Base-by-base conservation (phyloP, 2,329 filamentous ascomycete genomes). In the Talaromyces verruculosus region DNA sequence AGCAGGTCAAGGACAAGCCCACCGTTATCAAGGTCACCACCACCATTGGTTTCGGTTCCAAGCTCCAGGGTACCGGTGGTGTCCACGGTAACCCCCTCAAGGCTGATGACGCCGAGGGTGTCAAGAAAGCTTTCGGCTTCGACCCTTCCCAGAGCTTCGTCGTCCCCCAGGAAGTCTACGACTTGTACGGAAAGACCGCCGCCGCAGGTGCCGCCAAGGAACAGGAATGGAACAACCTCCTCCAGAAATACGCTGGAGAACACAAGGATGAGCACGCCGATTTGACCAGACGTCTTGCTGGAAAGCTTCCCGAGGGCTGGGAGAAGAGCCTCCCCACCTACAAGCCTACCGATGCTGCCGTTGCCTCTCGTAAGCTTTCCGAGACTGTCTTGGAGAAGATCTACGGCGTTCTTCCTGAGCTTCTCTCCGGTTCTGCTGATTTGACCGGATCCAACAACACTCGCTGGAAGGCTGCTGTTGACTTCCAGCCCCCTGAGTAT, bases 391-490 rank as follows among this genome's bases (percentile, higher is more conserved):
- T 99, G 71, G 86, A 90, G 84, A 94, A 93, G 81, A 89, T 99
- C 75, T 88, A 96, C 84, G 82, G 86, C 61, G 87, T 84, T 71
- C 78, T 99, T 64, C 95, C 95, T 71, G 95, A 98, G 83, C 89
- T 99, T 67, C 82, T 99, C 68, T 96, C 94, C 79, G 95, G 95
- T 75, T 99, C 95, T 71, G 95, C 95, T 74, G 95, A 99, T 86
- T 82, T 99, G 86, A 99, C 95, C 79, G 92, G 92, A 78, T 98
- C 95, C 79, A 99, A 99, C 88, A 90, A 98, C 85, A 99, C 95
- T 73, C 89, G 93, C 79, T 97, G 93, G 93, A 99, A 98, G 91
- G 87, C 88, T 64, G 94, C 95, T 65, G 88, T 94, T 72, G 95
- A 99, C 85, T 98, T 99, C 89, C 95, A 99, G 86, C 92, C 93